Evolutionary conservation across 148 eudicot species (phyloP), one percentile per base, ranked within the genome.

Genomic region (Chenopodium suecicum): DNA sequence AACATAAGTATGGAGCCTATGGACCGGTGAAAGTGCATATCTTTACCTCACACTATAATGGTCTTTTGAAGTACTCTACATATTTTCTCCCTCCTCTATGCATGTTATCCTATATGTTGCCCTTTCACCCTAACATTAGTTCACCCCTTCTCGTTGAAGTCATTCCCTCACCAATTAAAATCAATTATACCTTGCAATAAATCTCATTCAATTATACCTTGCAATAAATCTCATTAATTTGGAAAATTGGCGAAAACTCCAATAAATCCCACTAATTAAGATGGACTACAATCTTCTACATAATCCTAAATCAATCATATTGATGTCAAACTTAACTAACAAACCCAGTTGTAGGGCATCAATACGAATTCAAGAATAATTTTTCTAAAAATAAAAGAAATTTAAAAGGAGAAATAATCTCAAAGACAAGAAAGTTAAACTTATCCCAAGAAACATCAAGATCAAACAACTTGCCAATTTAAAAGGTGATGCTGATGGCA

Each of bases 401-500:
- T 20, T 23, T 7, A 48, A 34, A 60, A 50, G 67, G 17, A 0
- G 75, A 79, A 74, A 62, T 7, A 32, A 34, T 34, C 37, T 34
- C 37, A 29, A 31, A 70, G 60, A 31, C 2, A 31, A 9, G 12
- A 10, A 34, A 62, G 56, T 74, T 66, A 14, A 96, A 98, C 99
- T 94, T 96, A 78, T 96, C 99, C 99, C 98, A 96, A 0, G 98
- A 92, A 82, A 94, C 94, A 76, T 96, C 98, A 17, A 98, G 90
- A 89, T 96, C 99, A 74, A 94, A 85, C 84, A 92, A 85, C 76
- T 91, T 95, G 60, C 92, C 89, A 70, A 95, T 76, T 83, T 90
- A 91, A 83, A 90, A 96, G 22, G 94, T 88, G 91, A 68, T 91
- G 87, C 47, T 83, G 88, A 16, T 71, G 72, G 46, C 86, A 81